Base-by-base conservation (phyloP, 2,329 filamentous ascomycete species). In the Phoma sp. region DNA sequence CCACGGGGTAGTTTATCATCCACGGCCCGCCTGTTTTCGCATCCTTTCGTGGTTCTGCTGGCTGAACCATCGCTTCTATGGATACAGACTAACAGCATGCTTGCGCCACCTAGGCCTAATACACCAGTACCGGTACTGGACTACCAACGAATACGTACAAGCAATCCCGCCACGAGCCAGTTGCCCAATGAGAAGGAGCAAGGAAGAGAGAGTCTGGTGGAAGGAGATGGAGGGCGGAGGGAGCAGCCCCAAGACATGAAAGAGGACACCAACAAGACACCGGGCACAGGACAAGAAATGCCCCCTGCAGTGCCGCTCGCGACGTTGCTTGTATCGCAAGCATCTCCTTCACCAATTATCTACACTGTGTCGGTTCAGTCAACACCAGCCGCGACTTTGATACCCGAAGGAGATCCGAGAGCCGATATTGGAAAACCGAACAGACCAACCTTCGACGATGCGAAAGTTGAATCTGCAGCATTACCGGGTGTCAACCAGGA, bases 21-120 rank as follows among this genome's bases (percentile, higher is more conserved):
- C 5, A 39, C 22, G 17, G 36, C n/a, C 35, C n/a, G 38, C 48
- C 48, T 22, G n/a, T 35, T 29, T 22, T 37, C n/a, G 44, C 25
- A 2, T 33, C 31, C n/a, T 32, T 10, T 36, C 31, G 43, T 57
- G 38, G 43, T 57, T 52, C 35, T 52, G 54, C 54, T 57, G 54
- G 54, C 54, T 37, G 48, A 32, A 51, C 25, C 37, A 51, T 43
- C 43, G 31, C 53, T 31, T 51, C 15, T 21, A 43, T 47, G 45
- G 33, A 36, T 21, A n/a, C 22, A 35, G 22, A n/a, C 39, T 12
- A 19, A 38, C 29, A 57, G 43, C 33, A 57, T 57, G 54, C 27
- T 27, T 32, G 24, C 43, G 22, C 29, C 48, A 48, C 27, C 21
- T 24, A 48, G 31, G 19, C 15, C 17, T 24, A 39, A 43, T 24